Evolutionary conservation across 768 basidiomycete species (phyloP).

Genomic region (Boletellus emodensis): DNA sequence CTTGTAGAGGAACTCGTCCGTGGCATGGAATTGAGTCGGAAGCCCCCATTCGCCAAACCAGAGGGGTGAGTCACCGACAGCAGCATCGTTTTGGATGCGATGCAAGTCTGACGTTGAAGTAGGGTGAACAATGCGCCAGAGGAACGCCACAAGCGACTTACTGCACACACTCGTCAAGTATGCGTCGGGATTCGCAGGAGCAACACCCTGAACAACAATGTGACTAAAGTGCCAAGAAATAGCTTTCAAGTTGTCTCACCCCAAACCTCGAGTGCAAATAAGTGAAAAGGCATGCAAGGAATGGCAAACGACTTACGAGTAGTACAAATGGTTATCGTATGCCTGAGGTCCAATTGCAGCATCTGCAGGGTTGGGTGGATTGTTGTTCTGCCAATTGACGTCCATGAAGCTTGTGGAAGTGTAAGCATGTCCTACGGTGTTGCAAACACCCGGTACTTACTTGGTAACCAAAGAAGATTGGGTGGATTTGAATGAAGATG

Average conservation of each 20-base stretch:
- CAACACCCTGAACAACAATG: slow-evolving; percentile 52
- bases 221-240: not conserved
- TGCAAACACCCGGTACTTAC: slow-evolving; percentile 21
- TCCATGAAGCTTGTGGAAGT: slow-evolving; percentile 68
- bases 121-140: not conserved
- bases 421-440: slow-evolving; percentile 2
- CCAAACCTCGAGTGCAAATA: slow-evolving; percentile 45
- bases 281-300: slow-evolving; percentile 1
- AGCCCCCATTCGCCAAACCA: slow-evolving; percentile 63
- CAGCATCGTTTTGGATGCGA: slow-evolving; percentile 47
- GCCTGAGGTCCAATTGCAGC: slow-evolving; percentile 65
- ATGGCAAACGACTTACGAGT: slow-evolving; percentile 43
- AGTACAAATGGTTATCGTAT: slow-evolving; percentile 81
- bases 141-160: slow-evolving; percentile 31
- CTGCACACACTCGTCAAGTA: slow-evolving; percentile 71
- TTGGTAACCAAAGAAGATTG: slow-evolving; percentile 34
- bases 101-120: slow-evolving; percentile 47
- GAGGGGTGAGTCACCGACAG: slow-evolving; percentile 43
- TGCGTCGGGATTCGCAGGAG: slow-evolving; percentile 56
- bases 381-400: slow-evolving; percentile 68
- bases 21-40: slow-evolving; percentile 61
- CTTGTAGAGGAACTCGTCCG: slow-evolving; percentile 54
- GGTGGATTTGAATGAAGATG: slow-evolving; percentile 12
- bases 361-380: slow-evolving; percentile 66
- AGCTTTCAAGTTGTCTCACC: slow-evolving; percentile 32